A percentile compares a stretch with the other conserved stretches of the same genome.
phyloP scores from a whole-genome alignment of 306 rosid species.

The Geum urbanum region DNA sequence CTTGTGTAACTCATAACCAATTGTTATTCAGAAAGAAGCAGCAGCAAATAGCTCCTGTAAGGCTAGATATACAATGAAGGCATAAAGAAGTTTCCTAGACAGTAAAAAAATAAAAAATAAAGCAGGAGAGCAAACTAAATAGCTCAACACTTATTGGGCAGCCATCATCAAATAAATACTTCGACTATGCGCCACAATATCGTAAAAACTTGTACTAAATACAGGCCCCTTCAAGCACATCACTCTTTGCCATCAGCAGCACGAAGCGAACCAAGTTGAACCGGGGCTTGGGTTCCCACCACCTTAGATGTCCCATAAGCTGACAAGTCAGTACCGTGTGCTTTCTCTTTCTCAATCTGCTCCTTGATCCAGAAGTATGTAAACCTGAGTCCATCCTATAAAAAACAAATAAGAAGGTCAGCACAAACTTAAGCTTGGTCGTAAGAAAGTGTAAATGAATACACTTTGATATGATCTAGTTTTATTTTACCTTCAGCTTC shows the following conservation, averaged over 20 bases:
- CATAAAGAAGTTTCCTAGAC: constrained; percentile 24
- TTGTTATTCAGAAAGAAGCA: constrained; percentile 3
- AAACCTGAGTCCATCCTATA: constrained; percentile 86
- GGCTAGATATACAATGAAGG: constrained; percentile 17
- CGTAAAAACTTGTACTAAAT: constrained; percentile 17
- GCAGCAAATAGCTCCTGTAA: constrained; percentile 22
- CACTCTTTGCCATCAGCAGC: constrained; percentile 91
- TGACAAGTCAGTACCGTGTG: constrained; percentile 60
- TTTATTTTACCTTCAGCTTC: constrained; percentile 73
- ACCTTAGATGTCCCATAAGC: constrained; percentile 88
- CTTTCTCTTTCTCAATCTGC: constrained; percentile 94
- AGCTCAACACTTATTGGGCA: constrained; percentile 10
- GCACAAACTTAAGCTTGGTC: neutral
- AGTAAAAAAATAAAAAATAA: neutral
- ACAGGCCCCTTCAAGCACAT: constrained; percentile 19
- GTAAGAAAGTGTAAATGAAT: neutral
- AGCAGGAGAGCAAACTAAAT: neutral
- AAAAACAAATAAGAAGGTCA: neutral
- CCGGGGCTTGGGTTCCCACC: constrained; percentile 94
- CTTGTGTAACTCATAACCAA: neutral
- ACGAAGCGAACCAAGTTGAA: constrained; percentile 91
- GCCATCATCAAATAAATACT: constrained; percentile 15
- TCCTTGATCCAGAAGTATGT: constrained; percentile 97
- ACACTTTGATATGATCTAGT: neutral
- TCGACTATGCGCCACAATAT: constrained; percentile 7